A percentile compares a stretch with the other conserved stretches of the same genome.
Conservation (phyloP, 78 protist species). For the Dictyostelium citrinum region DNA sequence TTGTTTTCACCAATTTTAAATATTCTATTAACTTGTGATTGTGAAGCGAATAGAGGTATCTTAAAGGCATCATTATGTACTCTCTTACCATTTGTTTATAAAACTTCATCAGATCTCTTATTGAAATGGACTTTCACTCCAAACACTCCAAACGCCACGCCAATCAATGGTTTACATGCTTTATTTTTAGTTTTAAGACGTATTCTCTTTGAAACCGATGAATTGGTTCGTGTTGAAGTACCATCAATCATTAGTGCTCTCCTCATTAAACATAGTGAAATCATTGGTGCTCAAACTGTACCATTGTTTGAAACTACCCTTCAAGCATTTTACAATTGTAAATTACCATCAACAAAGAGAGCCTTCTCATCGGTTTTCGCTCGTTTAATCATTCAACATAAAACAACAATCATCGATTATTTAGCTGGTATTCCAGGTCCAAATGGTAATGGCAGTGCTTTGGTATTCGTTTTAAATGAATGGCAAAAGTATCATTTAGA, state of each 20-base stretch:
- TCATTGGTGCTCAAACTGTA: not conserved
- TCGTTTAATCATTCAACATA: conserved; percentile 7
- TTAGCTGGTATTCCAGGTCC: not conserved
- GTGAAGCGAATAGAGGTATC: not conserved
- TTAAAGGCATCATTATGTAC: not conserved
- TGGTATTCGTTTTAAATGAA: conserved; percentile 9
- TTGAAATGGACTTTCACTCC: not conserved
- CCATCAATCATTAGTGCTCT: conserved; percentile 9
- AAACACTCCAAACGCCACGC: not conserved
- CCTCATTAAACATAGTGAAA: not conserved
- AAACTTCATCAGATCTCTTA: not conserved
- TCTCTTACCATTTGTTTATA: conserved; percentile 4
- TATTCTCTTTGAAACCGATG: not conserved
- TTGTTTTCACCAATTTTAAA: conserved; percentile 8
- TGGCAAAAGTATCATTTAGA: conserved; percentile 40
- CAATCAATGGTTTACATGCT: not conserved
- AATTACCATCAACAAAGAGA: conserved; percentile 23
- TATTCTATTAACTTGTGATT: not conserved
- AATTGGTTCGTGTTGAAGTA: conserved; percentile 2
- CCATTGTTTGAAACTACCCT: not conserved
- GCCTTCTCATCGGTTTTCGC: conserved; percentile 15
- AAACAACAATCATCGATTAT: not conserved
- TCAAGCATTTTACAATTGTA: not conserved
- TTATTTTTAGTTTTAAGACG: not conserved
- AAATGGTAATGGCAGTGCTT: not conserved